These are phyloP conservation scores for Salix udensis DNA, from an alignment of 345 rosid species.

Conservation along the genomic window DNA sequence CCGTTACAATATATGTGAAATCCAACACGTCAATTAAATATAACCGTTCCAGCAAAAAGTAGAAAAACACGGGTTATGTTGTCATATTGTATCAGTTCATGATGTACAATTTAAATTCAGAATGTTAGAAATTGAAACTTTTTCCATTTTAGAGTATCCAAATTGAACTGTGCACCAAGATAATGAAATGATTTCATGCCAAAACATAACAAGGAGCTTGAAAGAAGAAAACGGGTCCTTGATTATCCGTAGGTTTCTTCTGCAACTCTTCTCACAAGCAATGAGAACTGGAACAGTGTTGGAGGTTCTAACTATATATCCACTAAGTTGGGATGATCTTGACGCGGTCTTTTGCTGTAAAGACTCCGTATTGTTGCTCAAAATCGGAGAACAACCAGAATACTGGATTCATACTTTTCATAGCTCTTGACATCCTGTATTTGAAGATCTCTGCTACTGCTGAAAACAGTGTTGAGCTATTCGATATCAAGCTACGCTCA, in stretches of 20 bases:
- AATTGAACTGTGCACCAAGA: neutral
- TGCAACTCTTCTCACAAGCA: slow-evolving; percentile 31
- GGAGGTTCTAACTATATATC: neutral
- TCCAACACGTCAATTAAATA: neutral
- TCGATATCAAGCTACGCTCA: slow-evolving; percentile 39
- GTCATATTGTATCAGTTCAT: neutral
- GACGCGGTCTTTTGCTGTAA: neutral
- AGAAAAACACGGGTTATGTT: neutral
- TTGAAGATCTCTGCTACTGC: slow-evolving; percentile 43
- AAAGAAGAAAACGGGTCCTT: neutral
- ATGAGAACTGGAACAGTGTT: slow-evolving; percentile 26
- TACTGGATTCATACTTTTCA: slow-evolving; percentile 25
- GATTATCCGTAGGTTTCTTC: neutral
- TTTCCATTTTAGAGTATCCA: neutral
- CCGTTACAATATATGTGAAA: neutral
- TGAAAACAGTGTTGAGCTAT: slow-evolving; percentile 44
- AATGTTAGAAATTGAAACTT: neutral
- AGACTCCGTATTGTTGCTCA: neutral
- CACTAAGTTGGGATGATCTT: slow-evolving; percentile 44
- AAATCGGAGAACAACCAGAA: slow-evolving; percentile 27
- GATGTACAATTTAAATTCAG: neutral
- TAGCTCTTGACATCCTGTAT: slow-evolving; percentile 18
- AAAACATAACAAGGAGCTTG: neutral
- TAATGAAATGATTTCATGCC: neutral
- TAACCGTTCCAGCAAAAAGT: neutral